phyloP scores from a whole-genome alignment of 306 rosid genomes.

The Cicer chorassanicum region DNA sequence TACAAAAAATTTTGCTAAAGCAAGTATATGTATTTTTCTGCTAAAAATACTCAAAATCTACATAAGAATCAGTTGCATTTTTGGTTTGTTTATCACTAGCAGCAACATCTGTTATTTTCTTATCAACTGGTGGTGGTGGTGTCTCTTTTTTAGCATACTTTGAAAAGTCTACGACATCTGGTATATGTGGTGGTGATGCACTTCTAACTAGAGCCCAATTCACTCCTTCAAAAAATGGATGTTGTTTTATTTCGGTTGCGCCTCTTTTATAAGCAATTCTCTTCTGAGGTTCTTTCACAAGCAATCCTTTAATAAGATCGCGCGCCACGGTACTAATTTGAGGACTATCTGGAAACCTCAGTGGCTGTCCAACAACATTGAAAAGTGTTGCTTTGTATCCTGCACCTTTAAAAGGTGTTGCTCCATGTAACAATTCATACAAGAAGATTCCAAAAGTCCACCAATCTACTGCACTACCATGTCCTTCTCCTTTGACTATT shows the following conservation, averaged over 20 bases:
- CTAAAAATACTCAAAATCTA: constrained; percentile 69
- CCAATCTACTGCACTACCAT: constrained; percentile 97
- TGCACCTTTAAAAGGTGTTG: constrained; percentile 85
- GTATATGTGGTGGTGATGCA: constrained; percentile 79
- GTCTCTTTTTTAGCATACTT: constrained; percentile 63
- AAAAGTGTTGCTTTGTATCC: constrained; percentile 83
- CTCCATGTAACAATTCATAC: constrained; percentile 80
- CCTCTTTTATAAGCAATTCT: constrained; percentile 87
- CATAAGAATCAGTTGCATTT: constrained; percentile 38
- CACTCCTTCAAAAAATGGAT: constrained; percentile 90
- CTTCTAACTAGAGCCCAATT: constrained; percentile 94
- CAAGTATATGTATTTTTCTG: constrained; percentile 21
- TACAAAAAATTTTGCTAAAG: constrained; percentile 36
- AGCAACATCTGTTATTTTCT: constrained; percentile 43
- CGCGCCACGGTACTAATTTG: constrained; percentile 65
- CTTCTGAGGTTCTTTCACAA: constrained; percentile 81
- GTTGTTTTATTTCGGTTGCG: constrained; percentile 86
- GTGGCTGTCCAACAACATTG: constrained; percentile 86
- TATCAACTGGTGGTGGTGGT: constrained; percentile 42
- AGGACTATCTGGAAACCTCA: constrained; percentile 77
- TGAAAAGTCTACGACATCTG: constrained; percentile 71
- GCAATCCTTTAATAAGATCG: constrained; percentile 78
- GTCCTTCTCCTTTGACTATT: constrained; percentile 92
- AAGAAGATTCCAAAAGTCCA: constrained; percentile 96
- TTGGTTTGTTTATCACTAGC: constrained; percentile 37